Evolutionary conservation across 352 stramenopile species (phyloP), one percentile per base, ranked within the genome.

Genomic region (Pythium aristosporum): DNA sequence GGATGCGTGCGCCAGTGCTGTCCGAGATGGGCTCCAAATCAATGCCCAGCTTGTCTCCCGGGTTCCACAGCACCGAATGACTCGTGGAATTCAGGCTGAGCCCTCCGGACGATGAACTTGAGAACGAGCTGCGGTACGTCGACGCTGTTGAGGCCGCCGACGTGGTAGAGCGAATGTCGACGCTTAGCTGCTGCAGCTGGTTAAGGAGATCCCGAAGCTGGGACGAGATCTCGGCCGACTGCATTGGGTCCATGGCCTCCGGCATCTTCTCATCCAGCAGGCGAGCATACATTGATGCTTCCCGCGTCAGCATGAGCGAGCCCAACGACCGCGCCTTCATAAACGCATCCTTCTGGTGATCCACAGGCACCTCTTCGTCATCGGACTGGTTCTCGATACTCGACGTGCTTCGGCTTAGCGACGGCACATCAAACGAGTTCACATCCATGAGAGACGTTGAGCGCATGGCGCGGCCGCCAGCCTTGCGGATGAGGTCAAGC

Each of bases 71-170:
- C 28, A 92, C 77, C 0, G 80, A 82, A 23, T 73, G 83, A 13
- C 69, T 34, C 18, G 53, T 69, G 11, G 64, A 37, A 16, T 71
- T 68, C 30, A 71, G 46, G 23, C 44, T 57, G 25, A 51, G 41
- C 5, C 60, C 56, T 36, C 41, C 30, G 4, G 82, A 89, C 41
- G 79, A 85, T 13, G 74, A 70, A 49, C 76, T 88, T 4, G 83
- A 92, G 57, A 90, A 84, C n/a, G 80, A 92, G 62, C 80, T 90
- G 59, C 80, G 73, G 61, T 87, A 89, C 32, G 80, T 92, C 60
- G 75, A 88, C 3, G 68, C 61, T 3, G 67, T 77, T 10, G 76
- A 85, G 25, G 25, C 25, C n/a, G 65, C 63, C 49, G 73, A 77
- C 51, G 63, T 75, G 57, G 61, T 87, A 8, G 80, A 76, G 39